phyloP scores from a whole-genome alignment of 2,329 filamentous ascomycete genomes.

The Ascochyta viciae-villosae region DNA sequence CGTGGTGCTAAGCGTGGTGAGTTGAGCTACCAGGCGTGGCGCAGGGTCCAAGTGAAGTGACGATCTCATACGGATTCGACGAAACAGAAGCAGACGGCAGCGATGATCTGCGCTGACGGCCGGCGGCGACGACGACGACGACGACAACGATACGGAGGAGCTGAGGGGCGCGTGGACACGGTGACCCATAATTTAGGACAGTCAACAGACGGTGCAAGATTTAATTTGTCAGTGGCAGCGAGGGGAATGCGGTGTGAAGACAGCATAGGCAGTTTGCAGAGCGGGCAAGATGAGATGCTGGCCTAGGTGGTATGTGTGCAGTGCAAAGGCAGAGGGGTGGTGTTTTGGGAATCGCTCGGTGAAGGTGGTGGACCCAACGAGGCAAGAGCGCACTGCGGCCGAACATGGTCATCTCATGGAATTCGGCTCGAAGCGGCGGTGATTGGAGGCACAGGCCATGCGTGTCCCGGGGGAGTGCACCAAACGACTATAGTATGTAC shows the following conservation, averaged over 20 bases:
- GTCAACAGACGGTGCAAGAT: slow-evolving; percentile 5
- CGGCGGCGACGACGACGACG: slow-evolving; percentile 22
- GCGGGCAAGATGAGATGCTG: not conserved
- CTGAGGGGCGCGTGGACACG: slow-evolving; percentile 23
- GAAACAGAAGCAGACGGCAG: slow-evolving; percentile 23
- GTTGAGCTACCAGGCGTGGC: slow-evolving; percentile 22
- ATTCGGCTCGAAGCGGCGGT: not conserved
- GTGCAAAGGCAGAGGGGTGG: not conserved
- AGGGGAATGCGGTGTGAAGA: slow-evolving; percentile 1
- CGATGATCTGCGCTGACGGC: slow-evolving; percentile 31
- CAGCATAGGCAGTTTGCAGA: not conserved
- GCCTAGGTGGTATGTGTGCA: not conserved
- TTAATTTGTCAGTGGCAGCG: slow-evolving; percentile 3
- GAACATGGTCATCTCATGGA: slow-evolving; percentile 7
- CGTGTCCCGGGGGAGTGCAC: not conserved
- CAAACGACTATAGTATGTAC: not conserved
- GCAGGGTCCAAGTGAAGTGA: slow-evolving; percentile 37
- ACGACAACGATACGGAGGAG: slow-evolving; percentile 22
- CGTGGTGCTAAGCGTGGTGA: slow-evolving; percentile 5
- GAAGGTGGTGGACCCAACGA: slow-evolving; percentile 1
- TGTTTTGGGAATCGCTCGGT: slow-evolving; percentile 3
- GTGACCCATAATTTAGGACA: slow-evolving; percentile 17
- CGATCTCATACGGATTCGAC: slow-evolving; percentile 33
- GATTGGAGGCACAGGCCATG: slow-evolving; percentile 2
- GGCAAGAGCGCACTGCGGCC: not conserved